Evolutionary conservation across 192 early-diverging fungal species (phyloP).

Genomic region (Coemansia sp.): DNA sequence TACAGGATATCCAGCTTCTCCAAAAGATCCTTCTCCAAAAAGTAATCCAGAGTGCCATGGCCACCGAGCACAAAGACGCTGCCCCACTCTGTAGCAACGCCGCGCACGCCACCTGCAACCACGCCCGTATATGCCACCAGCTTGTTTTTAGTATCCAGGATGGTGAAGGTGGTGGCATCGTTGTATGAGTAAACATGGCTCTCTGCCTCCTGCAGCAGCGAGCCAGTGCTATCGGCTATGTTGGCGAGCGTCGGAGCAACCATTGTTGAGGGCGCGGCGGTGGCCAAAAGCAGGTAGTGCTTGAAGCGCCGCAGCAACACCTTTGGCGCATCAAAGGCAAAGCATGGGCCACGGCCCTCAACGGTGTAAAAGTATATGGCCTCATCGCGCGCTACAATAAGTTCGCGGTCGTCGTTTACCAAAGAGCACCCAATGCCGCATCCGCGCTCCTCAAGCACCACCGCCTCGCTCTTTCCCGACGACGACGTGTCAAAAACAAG

Average conservation of each 20-base stretch:
- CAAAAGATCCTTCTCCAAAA: conserved; percentile 85
- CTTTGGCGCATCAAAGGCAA: conserved; percentile 74
- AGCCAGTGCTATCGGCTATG: conserved; percentile 56
- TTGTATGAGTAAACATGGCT: conserved; percentile 41
- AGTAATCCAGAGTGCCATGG: conserved; percentile 46
- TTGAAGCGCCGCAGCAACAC: conserved; percentile 27
- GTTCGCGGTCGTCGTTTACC: conserved; percentile 67
- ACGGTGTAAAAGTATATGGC: conserved; percentile 88
- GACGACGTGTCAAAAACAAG: conserved; percentile 44
- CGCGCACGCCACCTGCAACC: conserved; percentile 65
- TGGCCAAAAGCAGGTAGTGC: conserved; percentile 32
- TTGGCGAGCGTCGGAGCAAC: conserved; percentile 11
- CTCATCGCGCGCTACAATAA: conserved; percentile 84
- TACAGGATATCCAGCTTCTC: conserved; percentile 86
- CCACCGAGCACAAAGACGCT: conserved; percentile 80
- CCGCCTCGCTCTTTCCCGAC: conserved; percentile 19
- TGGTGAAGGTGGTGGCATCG: conserved; percentile 49
- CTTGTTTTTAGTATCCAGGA: conserved; percentile 92
- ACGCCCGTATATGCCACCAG: conserved; percentile 83
- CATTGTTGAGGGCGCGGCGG: conserved; percentile 31
- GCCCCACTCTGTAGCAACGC: conserved; percentile 85
- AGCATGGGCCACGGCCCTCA: conserved; percentile 90
- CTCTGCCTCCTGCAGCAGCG: conserved; percentile 46
- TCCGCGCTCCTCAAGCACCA: conserved; percentile 78
- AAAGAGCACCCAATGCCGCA: conserved; percentile 71